phyloP scores from a whole-genome alignment of 768 basidiomycete genomes.

The Tricholoma flavovirens region DNA sequence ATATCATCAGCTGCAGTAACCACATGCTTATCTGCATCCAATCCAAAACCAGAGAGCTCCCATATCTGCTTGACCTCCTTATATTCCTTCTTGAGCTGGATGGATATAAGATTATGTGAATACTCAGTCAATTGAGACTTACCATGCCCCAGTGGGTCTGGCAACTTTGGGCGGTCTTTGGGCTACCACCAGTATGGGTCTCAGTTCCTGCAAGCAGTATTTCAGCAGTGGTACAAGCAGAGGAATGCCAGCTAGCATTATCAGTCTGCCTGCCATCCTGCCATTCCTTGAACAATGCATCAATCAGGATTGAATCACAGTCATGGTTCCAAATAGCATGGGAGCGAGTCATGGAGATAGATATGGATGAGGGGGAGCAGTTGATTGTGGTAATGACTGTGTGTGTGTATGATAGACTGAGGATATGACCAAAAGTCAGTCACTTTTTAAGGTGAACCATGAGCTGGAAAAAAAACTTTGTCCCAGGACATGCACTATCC shows the following conservation, averaged over 20 bases:
- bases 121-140: neutral
- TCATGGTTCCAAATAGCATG: constrained; percentile 10
- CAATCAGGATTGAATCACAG: constrained; percentile 16
- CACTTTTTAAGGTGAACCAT: neutral
- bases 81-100: constrained; percentile 21
- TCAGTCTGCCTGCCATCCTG: constrained; percentile 5
- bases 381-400: neutral
- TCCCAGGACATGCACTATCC: neutral
- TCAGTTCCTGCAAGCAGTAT: neutral
- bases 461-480: neutral
- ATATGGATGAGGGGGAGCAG: neutral
- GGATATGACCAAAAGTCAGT: neutral
- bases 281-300: constrained; percentile 10
- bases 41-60: constrained; percentile 23
- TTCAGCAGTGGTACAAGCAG: constrained; percentile 3
- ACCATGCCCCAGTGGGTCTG: neutral
- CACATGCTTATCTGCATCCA: constrained; percentile 19
- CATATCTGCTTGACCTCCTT: constrained; percentile 16
- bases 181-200: neutral
- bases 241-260: constrained; percentile 4
- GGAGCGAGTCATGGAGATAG: neutral
- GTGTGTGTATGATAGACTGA: neutral
- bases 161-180: constrained; percentile 3
- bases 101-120: constrained; percentile 2
- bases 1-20: constrained; percentile 25